Evolutionary conservation across 2,329 filamentous ascomycete species (phyloP).

Genomic region (Diaporthe vexans): DNA sequence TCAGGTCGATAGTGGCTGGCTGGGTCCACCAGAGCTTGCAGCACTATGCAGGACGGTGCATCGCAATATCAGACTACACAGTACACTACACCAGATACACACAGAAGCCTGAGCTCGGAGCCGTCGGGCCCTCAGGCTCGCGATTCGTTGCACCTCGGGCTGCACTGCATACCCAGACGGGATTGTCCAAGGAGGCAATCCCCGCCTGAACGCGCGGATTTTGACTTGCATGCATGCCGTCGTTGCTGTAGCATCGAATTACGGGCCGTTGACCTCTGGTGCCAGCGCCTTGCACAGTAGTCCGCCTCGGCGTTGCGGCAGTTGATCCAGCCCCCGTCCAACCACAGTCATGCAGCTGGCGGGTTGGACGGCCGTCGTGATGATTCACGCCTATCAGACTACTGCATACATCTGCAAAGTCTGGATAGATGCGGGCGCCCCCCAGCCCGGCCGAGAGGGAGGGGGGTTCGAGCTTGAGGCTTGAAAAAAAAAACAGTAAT

Average conservation of each 20-base stretch:
- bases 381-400: background rate
- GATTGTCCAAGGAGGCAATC: background rate
- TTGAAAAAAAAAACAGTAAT: background rate
- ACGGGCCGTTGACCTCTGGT: conserved; percentile 23
- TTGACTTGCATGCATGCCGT: conserved; percentile 25
- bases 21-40: background rate
- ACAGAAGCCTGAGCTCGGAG: background rate
- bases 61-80: background rate
- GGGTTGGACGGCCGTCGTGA: background rate
- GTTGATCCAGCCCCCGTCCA: conserved; percentile 17
- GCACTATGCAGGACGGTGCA: background rate
- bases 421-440: background rate
- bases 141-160: conserved; percentile 19
- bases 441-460: background rate
- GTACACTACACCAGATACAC: background rate
- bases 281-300: conserved; percentile 1
- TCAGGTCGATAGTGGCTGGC: background rate
- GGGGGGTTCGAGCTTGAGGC: conserved; percentile 9
- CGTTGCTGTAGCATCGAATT: conserved; percentile 16
- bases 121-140: conserved; percentile 14
- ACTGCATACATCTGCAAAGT: background rate
- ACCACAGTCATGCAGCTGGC: background rate
- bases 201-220: conserved; percentile 10
- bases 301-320: conserved; percentile 17
- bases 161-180: background rate